Evolutionary conservation across 768 basidiomycete genomes (phyloP), one percentile per base, ranked within the genome.

Genomic region (Pulveroboletus sp.): DNA sequence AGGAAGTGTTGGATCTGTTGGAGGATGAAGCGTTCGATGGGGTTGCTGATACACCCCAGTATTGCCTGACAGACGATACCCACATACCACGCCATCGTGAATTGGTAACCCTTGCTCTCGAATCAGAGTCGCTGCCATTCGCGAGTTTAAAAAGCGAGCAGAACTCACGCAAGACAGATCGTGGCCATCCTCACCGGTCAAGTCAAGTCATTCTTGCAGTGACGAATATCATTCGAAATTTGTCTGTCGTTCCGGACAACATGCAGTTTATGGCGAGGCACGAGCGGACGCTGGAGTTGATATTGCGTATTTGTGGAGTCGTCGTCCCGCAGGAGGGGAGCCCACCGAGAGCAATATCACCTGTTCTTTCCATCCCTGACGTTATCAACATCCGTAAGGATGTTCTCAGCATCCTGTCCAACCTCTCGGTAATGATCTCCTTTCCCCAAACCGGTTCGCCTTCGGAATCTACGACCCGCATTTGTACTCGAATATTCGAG

Each of bases 1-100:
- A 91, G 45, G 94, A 97, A 59, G 67, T 91, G 23, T 70, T 97
- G 40, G 94, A 97, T 55, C 73, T 99, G 39, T 67, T 95, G 38
- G 87, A 93, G 63, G 92, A 95, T 48, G 68, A 78, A 40, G 87
- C 87, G 5, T 93, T 94, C 59, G 79, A 75, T 16, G 71, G 69
- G 27, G 77, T 78, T 50, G 63, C 68, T 34, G 58, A 64, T 42
- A 45, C 43, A 14, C 53, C 58, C 5, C 66, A 65, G 29, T 62
- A 62, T 46, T 47, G 51, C 50, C 42, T 68, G 48, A 47, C 47
- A 40, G 61, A 67, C 25, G 61, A 68, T 52, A 54, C 67, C 34
- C 65, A 54, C 34, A 73, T 86, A 57, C 65, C 75, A 46, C 90
- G 89, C 13, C 79, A 91, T 58, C 78, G 78, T 25, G 80, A 86